Base-by-base conservation (phyloP, 352 stramenopile species). In the Albugo laibachii region DNA sequence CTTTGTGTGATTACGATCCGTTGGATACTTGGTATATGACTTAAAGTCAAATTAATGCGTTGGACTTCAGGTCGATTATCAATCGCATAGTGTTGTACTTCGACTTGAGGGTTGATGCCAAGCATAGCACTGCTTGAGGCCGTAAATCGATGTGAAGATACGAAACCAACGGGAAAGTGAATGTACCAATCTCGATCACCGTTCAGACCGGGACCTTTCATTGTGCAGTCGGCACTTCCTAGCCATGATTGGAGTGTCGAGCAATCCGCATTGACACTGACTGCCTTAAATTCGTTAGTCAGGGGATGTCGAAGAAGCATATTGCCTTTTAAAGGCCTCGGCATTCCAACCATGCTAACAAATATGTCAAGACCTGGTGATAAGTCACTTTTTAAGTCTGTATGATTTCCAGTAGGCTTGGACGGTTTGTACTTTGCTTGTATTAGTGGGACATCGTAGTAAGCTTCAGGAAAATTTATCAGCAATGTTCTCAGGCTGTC, bases 151-250 rank as follows among this genome's bases (percentile, higher is more conserved):
- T 55, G 48, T 13, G 42, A 46, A 19, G 20, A 13, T 2, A 50
- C 40, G 14, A 43, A 46, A 13, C 21, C 19, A 15, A 45, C 11
- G 2, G 57, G 44, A 31, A 61, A 65, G 2, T 56, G 38, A 4
- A 69, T 31, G 10, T 39, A 36, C 61, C 61, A 69, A 15, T 42
- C 36, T 12, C 56, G 45, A 48, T 69, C 61, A 4, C 61, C 61
- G 44, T 48, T 61, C 5, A 69, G 48, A 4, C 61, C 61, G 21
- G 53, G 48, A 0, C 61, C 57, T 38, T 53, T 13, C 1, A 65
- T 14, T 2, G 42, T 40, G 45, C 61, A 69, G 8, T 52, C 47
- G 13, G 36, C 10, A 0, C 56, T 57, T 16, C 59, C 56, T 13
- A 67, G 27, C 1, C 39, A 18, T 12, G 13, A 27, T 19, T 52